Evolutionary conservation across 352 stramenopile genomes (phyloP), one percentile per base, ranked within the genome.

Genomic region (Peronosclerospora sorghi): DNA sequence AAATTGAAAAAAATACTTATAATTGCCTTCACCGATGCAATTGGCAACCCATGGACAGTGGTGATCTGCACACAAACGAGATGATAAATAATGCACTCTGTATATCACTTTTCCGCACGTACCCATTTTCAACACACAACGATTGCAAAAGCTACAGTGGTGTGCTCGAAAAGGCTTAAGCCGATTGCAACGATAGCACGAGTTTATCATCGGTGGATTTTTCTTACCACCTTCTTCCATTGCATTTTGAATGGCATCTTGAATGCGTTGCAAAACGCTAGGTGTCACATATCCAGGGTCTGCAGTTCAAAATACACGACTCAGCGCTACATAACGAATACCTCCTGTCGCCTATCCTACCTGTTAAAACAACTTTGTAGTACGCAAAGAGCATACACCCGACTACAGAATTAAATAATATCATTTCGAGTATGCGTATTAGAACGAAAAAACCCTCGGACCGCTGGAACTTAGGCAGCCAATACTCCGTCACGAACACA

Each of bases 1-100:
- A 35, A 93, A 93, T 18, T 88, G 72, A 40, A 84, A 83, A 44
- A 93, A 93, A 46, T 69, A 93, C 51, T 88, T 87, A 71, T 90
- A 90, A 64, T 93, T 93, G 41, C 61, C 56, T 48, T 82, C 56
- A 28, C 80, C 80, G 15, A 93, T 63, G 41, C 80, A 93, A 53
- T 91, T 93, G 8, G 68, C 77, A 34, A 93, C 86, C 95, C 95
- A 99, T 12, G 95, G 95, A 63, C 95, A 98, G 65, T 98, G 94
- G 80, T 98, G 96, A 64, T 99, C 96, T 92, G 43, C 17, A 48
- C 17, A 47, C 36, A 54, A 9, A 27, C 10, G 32, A 29, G 2
- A 15, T 36, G 1, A 41, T 8, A n/a, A 34, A 39, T 10, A 23
- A 9, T 17, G 4, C 8, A 5, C n/a, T 23, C 15, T 17, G 8